These are phyloP conservation scores for Scleroderma bovista DNA, from an alignment of 768 basidiomycete species.

Conservation along the genomic window DNA sequence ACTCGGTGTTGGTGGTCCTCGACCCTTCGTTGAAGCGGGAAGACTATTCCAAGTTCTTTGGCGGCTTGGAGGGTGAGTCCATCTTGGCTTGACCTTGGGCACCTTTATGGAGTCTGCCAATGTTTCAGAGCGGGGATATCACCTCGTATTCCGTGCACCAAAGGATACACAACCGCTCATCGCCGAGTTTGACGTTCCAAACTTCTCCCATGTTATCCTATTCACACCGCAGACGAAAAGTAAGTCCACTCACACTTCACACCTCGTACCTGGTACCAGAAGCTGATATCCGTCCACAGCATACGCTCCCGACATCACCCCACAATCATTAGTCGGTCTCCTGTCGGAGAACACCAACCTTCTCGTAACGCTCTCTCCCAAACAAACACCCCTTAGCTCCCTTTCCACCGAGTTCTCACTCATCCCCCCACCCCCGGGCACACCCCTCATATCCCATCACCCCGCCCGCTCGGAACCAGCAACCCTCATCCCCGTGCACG, in stretches of 20 bases:
- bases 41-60: constrained; percentile 80
- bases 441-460: constrained; percentile 83
- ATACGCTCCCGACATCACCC: constrained; percentile 70
- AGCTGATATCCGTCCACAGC: constrained; percentile 33
- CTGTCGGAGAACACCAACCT: constrained; percentile 73
- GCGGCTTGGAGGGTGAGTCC: constrained; percentile 61
- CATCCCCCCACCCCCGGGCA: constrained; percentile 79
- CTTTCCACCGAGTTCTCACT: constrained; percentile 91
- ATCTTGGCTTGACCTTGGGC: background rate
- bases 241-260: no score
- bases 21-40: constrained; percentile 62
- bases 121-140: constrained; percentile 67
- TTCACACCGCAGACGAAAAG: constrained; percentile 85
- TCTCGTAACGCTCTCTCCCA: constrained; percentile 74
- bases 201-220: constrained; percentile 82
- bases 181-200: constrained; percentile 63
- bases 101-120: background rate
- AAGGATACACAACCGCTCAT: constrained; percentile 66
- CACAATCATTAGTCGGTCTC: constrained; percentile 71
- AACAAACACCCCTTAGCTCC: constrained; percentile 65
- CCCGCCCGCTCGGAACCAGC: constrained; percentile 61
- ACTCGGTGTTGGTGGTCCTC: constrained; percentile 80
- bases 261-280: no score
- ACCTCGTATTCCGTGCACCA: constrained; percentile 81
- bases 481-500: constrained; percentile 60